Percentiles rank a stretch among this genome's conserved stretches.
Conservation (phyloP, 2,329 filamentous ascomycete species). For the Paradendryphiella salina region DNA sequence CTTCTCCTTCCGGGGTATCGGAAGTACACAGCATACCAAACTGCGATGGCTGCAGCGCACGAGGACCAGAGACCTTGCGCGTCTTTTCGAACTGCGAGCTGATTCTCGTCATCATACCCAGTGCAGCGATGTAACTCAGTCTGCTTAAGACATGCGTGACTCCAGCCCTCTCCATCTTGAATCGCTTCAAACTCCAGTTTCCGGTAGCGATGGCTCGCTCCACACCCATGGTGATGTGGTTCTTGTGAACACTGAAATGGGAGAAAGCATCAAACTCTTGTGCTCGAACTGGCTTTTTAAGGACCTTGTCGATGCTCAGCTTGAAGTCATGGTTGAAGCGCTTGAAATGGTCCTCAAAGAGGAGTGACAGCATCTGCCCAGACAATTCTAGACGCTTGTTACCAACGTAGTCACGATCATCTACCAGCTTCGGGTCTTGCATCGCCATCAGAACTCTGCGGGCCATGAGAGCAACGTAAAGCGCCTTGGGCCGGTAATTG, state of each 20-base stretch:
- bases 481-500: slow-evolving; percentile 94
- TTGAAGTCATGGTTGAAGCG: slow-evolving; percentile 88
- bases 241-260: slow-evolving; percentile 81
- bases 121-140: slow-evolving; percentile 91
- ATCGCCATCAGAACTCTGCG: slow-evolving; percentile 94
- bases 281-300: slow-evolving; percentile 90
- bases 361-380: slow-evolving; percentile 85
- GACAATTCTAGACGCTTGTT: slow-evolving; percentile 96
- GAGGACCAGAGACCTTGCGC: slow-evolving; percentile 90
- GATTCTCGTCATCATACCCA: slow-evolving; percentile 99
- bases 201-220: slow-evolving; percentile 96
- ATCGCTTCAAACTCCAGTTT: slow-evolving; percentile 97
- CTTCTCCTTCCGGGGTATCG: slow-evolving; percentile 97
- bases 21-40: slow-evolving; percentile 98
- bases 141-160: slow-evolving; percentile 95
- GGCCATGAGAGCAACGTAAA: slow-evolving; percentile 97
- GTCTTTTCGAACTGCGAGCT: slow-evolving; percentile 99
- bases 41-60: slow-evolving; percentile 94
- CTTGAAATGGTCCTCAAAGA: slow-evolving; percentile 99
- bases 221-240: slow-evolving; percentile 88
- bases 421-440: slow-evolving; percentile 84
- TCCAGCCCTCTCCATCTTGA: slow-evolving; percentile 97
- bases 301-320: slow-evolving; percentile 88
- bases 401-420: slow-evolving; percentile 96
- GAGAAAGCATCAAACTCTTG: slow-evolving; percentile 84